These are phyloP conservation scores for Annona cherimola DNA, from an alignment of 164 flowering plant species.

Conservation along the genomic window DNA sequence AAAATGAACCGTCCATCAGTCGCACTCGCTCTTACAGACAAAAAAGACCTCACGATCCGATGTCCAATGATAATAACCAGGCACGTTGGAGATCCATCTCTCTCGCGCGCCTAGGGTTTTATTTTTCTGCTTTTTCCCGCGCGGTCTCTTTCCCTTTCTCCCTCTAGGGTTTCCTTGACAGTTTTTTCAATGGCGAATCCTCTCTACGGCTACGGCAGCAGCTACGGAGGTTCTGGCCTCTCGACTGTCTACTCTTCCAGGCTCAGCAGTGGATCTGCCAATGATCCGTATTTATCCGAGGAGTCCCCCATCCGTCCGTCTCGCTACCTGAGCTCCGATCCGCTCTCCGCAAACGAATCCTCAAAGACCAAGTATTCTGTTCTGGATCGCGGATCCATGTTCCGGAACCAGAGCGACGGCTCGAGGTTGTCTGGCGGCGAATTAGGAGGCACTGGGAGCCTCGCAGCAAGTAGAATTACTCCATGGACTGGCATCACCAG, in stretches of 20 bases:
- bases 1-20: no score
- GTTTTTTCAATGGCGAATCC: slow-evolving; percentile 29
- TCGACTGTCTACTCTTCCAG: slow-evolving; percentile 15
- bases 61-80: neutral
- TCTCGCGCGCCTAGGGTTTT: neutral
- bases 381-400: slow-evolving; percentile 12
- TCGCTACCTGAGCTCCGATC: slow-evolving; percentile 15
- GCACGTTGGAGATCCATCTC: neutral
- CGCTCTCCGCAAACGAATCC: slow-evolving; percentile 8
- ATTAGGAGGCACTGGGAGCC: slow-evolving; percentile 8
- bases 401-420: slow-evolving; percentile 9
- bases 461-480: neutral
- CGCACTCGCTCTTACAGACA: no score
- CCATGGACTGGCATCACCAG: slow-evolving; percentile 17
- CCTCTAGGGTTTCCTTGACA: neutral
- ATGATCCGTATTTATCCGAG: slow-evolving; percentile 19
- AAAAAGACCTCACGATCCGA: no score
- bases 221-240: slow-evolving; percentile 23
- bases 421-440: slow-evolving; percentile 13
- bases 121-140: neutral
- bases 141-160: neutral
- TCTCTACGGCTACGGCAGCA: slow-evolving; percentile 24
- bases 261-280: slow-evolving; percentile 10
- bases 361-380: slow-evolving; percentile 10
- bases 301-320: slow-evolving; percentile 17